These are phyloP conservation scores for Alternaria ethzedia DNA, from an alignment of 2,329 filamentous ascomycete genomes.

Conservation along the genomic window DNA sequence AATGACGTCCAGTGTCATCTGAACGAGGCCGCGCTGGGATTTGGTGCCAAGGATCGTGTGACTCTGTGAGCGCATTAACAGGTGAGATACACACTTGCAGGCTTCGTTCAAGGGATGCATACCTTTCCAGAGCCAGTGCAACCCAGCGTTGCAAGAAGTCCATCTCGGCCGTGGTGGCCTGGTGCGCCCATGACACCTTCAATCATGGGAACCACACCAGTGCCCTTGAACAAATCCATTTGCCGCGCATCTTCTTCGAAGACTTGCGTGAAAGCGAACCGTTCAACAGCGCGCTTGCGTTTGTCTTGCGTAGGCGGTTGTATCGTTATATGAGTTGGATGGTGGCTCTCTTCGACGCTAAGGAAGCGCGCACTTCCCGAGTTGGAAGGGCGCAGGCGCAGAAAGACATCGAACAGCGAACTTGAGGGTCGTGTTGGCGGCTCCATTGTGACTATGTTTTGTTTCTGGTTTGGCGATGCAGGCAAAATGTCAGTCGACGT, in stretches of 20 bases:
- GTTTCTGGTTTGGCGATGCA: constrained; percentile 1
- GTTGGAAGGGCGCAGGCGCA: constrained; percentile 69
- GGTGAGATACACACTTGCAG: not conserved
- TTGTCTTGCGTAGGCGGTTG: constrained; percentile 76
- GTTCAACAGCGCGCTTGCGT: constrained; percentile 85
- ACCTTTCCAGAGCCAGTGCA: constrained; percentile 98
- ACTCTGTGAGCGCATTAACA: constrained; percentile 63
- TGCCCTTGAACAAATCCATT: constrained; percentile 83
- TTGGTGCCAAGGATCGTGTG: constrained; percentile 94
- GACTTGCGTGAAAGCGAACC: constrained; percentile 91
- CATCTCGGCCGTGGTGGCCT: constrained; percentile 82
- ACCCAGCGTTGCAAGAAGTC: constrained; percentile 86
- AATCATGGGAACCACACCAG: constrained; percentile 75
- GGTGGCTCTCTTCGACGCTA: constrained; percentile 67
- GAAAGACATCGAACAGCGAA: constrained; percentile 86
- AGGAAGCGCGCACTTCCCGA: constrained; percentile 67
- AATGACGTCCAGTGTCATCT: constrained; percentile 87
- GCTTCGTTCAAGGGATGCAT: constrained; percentile 9
- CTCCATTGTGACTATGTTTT: constrained; percentile 39
- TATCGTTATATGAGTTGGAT: constrained; percentile 60
- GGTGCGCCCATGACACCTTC: constrained; percentile 78
- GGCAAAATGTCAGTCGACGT: constrained; percentile 4
- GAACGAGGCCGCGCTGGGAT: constrained; percentile 84
- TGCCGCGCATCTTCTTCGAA: constrained; percentile 88
- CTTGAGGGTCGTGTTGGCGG: constrained; percentile 44